Base-by-base conservation (phyloP, 116 monocot genomes). In the Papilionanthe hybrid region DNA sequence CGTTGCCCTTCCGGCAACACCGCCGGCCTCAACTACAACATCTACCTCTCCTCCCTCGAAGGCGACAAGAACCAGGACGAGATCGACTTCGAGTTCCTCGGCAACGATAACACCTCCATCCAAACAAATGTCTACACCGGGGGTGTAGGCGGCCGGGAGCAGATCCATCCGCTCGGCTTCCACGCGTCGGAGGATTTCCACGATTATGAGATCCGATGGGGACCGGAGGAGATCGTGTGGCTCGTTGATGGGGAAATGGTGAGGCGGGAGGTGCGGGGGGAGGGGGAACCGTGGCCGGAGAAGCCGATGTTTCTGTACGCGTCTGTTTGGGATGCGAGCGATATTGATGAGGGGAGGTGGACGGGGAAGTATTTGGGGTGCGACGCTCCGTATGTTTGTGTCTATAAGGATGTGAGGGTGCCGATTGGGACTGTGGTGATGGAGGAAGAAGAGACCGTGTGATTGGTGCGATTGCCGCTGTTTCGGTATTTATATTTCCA, bases 11-110 rank as follows among this genome's bases (percentile, higher is more conserved):
- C 27, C 30, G 92, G 92, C 45, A 79, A 92, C 84, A 88, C 90
- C 65, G 79, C 75, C 78, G 90, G 90, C 66, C 88, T 92, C 85
- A 90, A 90, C 85, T 92, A 79, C 88, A 90, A 90, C 86, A 72
- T 90, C 77, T 92, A 92, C 82, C 83, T 92, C 69, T 92, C 92
- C 72, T 92, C 92, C 42, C 86, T 90, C 50, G 90, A 92, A 60
- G 90, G 88, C 55, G 80, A 86, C 83, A 81, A 83, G 37, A 66
- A 80, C 72, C 90, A 90, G 79, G 92, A 92, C 86, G 92, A 92
- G 84, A 88, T 92, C 76, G 88, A 92, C 84, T 92, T 92, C 87
- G 92, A 92, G 87, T 92, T 92, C 84, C 84, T 92, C 28, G 92
- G 89, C 72, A 89, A 84, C 50, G 86, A 89, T 74, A 82, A 84